Evolutionary conservation across 257 asterid genomes (phyloP).

Genomic region (Solanum acaule): DNA sequence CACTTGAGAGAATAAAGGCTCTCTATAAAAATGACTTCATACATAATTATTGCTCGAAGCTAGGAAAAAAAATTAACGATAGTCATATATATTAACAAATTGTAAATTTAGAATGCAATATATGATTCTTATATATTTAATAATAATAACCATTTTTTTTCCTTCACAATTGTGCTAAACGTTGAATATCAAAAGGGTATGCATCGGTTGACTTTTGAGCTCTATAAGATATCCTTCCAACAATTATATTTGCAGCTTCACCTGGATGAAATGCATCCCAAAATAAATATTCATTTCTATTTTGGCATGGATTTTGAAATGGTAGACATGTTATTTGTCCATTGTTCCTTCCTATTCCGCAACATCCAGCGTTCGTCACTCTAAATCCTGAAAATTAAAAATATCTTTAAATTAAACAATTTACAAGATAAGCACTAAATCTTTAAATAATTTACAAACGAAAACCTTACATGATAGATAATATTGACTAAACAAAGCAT

Average conservation of each 20-base stretch:
- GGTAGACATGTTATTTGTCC: constrained; percentile 94
- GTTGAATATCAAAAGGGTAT: constrained; percentile 66
- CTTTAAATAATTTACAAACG: too few species aligned
- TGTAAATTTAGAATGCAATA: neutral
- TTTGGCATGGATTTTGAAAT: constrained; percentile 47
- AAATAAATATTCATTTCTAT: constrained; percentile 51
- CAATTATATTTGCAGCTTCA: constrained; percentile 59
- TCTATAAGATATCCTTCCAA: constrained; percentile 67
- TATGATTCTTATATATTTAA: too few species aligned
- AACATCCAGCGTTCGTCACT: constrained; percentile 78
- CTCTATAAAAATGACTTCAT: neutral
- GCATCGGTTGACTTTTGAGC: constrained; percentile 65
- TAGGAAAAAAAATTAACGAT: too few species aligned
- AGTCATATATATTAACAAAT: neutral
- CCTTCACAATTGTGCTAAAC: constrained; percentile 46
- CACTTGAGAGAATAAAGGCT: too few species aligned
- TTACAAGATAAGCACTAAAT: too few species aligned
- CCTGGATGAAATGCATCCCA: constrained; percentile 95
- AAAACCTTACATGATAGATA: neutral
- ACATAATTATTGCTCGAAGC: too few species aligned
- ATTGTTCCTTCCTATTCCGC: constrained; percentile 88
- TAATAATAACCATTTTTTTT: neutral
- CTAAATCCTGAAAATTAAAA: constrained; percentile 37
- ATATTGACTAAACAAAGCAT: neutral
- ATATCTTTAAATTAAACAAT: neutral